Evolutionary conservation across 2,329 filamentous ascomycete species (phyloP).

Genomic region (Penicillium sp.): DNA sequence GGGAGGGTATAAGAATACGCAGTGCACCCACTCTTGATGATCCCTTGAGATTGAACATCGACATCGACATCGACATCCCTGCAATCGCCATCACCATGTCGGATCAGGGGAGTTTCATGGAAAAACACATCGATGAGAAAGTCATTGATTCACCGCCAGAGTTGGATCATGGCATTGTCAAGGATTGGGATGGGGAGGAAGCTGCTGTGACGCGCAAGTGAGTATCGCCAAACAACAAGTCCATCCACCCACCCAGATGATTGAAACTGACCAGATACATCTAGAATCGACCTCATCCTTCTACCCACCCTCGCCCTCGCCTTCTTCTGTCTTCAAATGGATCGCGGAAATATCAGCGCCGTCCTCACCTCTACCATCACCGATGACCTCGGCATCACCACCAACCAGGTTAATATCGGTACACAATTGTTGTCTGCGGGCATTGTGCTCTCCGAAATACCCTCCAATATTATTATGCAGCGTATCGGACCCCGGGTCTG

Average conservation of each 20-base stretch:
- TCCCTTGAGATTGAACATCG: background rate
- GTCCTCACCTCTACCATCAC: constrained; percentile 59
- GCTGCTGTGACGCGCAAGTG: constrained; percentile 30
- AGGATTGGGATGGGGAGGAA: constrained; percentile 36
- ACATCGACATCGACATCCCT: background rate
- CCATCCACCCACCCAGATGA: too few species aligned
- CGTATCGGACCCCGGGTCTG: constrained; percentile 59
- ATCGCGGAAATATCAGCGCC: constrained; percentile 52
- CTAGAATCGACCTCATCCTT: constrained; percentile 36
- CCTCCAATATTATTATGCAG: constrained; percentile 58
- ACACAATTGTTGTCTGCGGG: constrained; percentile 57
- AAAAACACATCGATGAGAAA: constrained; percentile 20
- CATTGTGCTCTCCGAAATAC: constrained; percentile 55
- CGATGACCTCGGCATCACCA: constrained; percentile 54
- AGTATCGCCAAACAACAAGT: constrained; percentile 2
- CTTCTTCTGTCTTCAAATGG: constrained; percentile 36
- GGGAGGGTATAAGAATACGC: constrained; percentile 9
- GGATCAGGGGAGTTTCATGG: constrained; percentile 1
- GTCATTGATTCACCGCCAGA: constrained; percentile 16
- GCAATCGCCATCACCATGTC: background rate
- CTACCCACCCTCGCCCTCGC: constrained; percentile 35
- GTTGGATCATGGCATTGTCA: constrained; percentile 20
- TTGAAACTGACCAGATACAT: background rate
- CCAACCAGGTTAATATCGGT: constrained; percentile 61
- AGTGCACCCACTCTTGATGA: background rate